These are phyloP conservation scores for Wallacemonas sp. DNA, from an alignment of 208 protist species.

Conservation along the genomic window DNA sequence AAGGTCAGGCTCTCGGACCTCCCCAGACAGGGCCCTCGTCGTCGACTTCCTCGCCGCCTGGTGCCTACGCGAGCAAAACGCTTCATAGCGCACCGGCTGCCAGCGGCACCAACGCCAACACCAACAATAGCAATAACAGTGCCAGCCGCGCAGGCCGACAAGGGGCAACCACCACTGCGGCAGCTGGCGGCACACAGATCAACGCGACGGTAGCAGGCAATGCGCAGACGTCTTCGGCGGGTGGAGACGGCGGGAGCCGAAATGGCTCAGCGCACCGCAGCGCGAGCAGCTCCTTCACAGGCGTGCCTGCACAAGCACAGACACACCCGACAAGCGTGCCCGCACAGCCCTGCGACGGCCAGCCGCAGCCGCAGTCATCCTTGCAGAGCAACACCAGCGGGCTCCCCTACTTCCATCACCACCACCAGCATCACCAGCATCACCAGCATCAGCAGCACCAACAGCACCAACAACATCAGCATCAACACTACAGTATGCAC, in stretches of 20 bases:
- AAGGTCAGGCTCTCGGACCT: too few relatives aligned
- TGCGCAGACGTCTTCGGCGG: too few relatives aligned
- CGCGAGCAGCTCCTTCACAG: not conserved
- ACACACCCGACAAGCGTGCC: not conserved
- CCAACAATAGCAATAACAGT: conserved; percentile 7
- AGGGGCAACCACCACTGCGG: conserved; percentile 17
- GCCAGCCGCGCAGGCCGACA: too few relatives aligned
- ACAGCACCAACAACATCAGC: conserved; percentile 16
- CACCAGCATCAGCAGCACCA: not conserved
- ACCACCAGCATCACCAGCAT: conserved; percentile 16
- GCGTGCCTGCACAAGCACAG: not conserved
- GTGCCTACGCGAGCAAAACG: too few relatives aligned
- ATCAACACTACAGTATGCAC: conserved; percentile 5
- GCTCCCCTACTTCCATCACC: not conserved
- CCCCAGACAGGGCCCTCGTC: too few relatives aligned
- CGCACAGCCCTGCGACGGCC: not conserved
- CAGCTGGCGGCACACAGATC: not conserved
- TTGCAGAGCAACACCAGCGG: too few relatives aligned
- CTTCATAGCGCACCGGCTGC: too few relatives aligned
- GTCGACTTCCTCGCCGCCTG: too few relatives aligned
- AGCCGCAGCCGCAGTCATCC: not conserved
- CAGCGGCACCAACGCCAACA: conserved; percentile 12
- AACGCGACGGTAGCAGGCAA: not conserved
- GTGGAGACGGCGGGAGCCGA: too few relatives aligned
- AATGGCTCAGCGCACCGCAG: not conserved